Conservation (phyloP, 2,329 filamentous ascomycete species). For the Paecilomyces sp. region DNA sequence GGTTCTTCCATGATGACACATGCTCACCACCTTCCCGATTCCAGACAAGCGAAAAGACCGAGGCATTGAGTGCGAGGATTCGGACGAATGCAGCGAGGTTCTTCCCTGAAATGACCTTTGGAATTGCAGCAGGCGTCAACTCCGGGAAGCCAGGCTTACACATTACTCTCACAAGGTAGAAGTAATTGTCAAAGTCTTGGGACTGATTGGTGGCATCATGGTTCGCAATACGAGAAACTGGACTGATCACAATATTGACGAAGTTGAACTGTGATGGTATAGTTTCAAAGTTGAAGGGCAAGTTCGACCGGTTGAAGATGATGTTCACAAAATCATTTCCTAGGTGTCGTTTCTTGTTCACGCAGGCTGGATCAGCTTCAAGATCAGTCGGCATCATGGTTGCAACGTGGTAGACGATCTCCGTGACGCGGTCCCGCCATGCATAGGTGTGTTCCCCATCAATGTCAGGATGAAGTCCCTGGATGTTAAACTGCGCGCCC, state of each 20-base stretch:
- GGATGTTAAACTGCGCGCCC: slow-evolving; percentile 82
- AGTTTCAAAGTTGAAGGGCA: slow-evolving; percentile 80
- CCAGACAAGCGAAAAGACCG: slow-evolving; percentile 92
- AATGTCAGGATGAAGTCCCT: slow-evolving; percentile 74
- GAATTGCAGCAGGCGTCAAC: slow-evolving; percentile 80
- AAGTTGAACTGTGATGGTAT: slow-evolving; percentile 95
- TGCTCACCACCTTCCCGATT: slow-evolving; percentile 66
- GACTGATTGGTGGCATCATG: slow-evolving; percentile 25
- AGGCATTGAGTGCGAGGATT: slow-evolving; percentile 84
- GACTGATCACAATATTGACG: slow-evolving; percentile 92
- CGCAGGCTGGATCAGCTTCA: slow-evolving; percentile 66
- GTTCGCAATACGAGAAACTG: slow-evolving; percentile 47
- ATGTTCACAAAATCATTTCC: slow-evolving; percentile 98
- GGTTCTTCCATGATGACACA: slow-evolving; percentile 80
- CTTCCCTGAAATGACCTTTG: slow-evolving; percentile 78
- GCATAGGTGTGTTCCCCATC: slow-evolving; percentile 88
- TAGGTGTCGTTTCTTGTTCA: slow-evolving; percentile 87
- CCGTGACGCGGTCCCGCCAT: slow-evolving; percentile 91
- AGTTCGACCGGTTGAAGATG: slow-evolving; percentile 93
- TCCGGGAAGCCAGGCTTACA: slow-evolving; percentile 84
- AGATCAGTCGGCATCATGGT: slow-evolving; percentile 95
- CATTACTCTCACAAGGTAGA: slow-evolving; percentile 85
- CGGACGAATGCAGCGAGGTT: slow-evolving; percentile 81
- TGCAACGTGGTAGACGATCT: slow-evolving; percentile 90
- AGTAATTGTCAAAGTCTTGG: slow-evolving; percentile 40